Evolutionary conservation across 164 flowering plant genomes (phyloP), one percentile per base, ranked within the genome.

Genomic region (Sedum album): DNA sequence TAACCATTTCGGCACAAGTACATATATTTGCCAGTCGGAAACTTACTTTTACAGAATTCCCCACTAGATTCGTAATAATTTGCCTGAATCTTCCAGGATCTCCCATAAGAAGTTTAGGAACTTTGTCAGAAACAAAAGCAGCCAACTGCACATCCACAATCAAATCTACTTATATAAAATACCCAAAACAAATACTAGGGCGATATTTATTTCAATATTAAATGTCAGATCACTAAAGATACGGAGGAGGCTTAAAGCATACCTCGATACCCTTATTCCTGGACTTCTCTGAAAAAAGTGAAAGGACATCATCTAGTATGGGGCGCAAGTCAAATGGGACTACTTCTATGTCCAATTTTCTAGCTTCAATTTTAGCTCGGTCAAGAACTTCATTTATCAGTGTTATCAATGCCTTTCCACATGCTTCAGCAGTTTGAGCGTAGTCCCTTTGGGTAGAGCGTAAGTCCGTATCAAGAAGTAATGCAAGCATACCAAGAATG

Each of bases 11-110:
- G 10, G 31, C 23, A 21, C 18, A 69, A 48, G 66, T 6, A 31
- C 21, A 44, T 31, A n/a, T 21, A 51, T 9, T 5, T n/a, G n/a
- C n/a, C 38, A 33, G 8, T 11, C 2, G 23, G 14, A 64, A 31
- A 46, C 94, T 83, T 79, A 93, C 98, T 80, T 93, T 90, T 53
- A 90, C 87, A 69, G 98, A 90, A 80, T 93, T 93, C 5, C 93
- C 92, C 44, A 93, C 96, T 67, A 93, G 96, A 80, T 93, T 93
- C 15, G 93, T 90, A 25, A 93, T 77, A 31, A 93, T 87, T 74
- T 90, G 98, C 60, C 97, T 81, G 79, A 93, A 90, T 75, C 98
- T 82, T 67, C 93, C 97, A 0, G 98, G 96, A 80, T 93, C 98
- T 51, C 98, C 98, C n/a, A 84, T 72, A 31, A 93, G 80, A 73